Evolutionary conservation across 345 rosid species (phyloP), one percentile per base, ranked within the genome.

Genomic region (Psidium guajava): DNA sequence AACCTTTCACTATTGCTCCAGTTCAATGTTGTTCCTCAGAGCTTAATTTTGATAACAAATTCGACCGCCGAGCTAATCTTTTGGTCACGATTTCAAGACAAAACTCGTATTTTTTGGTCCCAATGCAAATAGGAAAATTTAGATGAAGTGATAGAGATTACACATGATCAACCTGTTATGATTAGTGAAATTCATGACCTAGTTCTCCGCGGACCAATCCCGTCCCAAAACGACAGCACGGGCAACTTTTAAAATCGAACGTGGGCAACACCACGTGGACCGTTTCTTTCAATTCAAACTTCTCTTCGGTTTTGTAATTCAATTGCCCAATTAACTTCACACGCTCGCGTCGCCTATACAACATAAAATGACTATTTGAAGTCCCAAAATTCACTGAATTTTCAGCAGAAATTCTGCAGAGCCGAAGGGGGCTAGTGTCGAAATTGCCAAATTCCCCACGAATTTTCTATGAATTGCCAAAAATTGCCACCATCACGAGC

Each of bases 191-290:
- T 14, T 58, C 64, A 12, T 12, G 28, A 57, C 61, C 28, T 2
- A 11, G n/a, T 58, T 12, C 18, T 12, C 36, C 18, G 36, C 1
- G 18, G 18, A 13, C 36, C 80, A 55, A 96, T 95, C 83, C 16
- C 92, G 52, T 94, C 98, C 0, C 85, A 73, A 84, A 87, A 58
- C 6, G 1, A 58, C 10, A 57, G 61, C 14, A 57, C 6, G 27
- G 27, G 61, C 27, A 57, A 57, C 61, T 24, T 11, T 24, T 40
- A 57, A 57, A 10, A 27, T 57, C 6, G 61, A 24, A 57, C 27
- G 13, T 57, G 14, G 14, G 61, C 89, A 25, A 55, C 82, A 24
- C 90, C 88, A 6, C 85, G 89, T 90, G 90, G 95, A 84, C 93
- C 36, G 36, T 36, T 36, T 36, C 36, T 36, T 36, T 36, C 3